Conservation (phyloP, 148 eudicot species). For the Vaccinium myrtillus region DNA sequence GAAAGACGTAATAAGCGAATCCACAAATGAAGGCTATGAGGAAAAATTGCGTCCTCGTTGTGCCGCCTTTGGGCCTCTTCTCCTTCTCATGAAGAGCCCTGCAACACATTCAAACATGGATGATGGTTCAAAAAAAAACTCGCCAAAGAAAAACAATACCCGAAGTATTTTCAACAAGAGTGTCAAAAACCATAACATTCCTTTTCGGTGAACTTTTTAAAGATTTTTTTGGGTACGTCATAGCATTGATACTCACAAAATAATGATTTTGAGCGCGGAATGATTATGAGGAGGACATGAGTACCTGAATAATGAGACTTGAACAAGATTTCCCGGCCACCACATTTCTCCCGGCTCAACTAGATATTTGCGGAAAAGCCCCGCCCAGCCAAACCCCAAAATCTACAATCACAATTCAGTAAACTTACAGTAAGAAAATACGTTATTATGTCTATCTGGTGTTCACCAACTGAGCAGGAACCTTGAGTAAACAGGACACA, state of each 20-base stretch:
- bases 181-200: too few relatives aligned
- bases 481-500: neutral
- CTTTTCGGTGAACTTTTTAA: too few relatives aligned
- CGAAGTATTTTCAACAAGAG: neutral
- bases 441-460: neutral
- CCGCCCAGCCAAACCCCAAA: slow-evolving; percentile 91
- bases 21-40: slow-evolving; percentile 36
- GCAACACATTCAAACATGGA: slow-evolving; percentile 13
- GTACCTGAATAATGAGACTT: slow-evolving; percentile 86
- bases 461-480: neutral
- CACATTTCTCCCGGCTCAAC: slow-evolving; percentile 90
- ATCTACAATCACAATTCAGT: slow-evolving; percentile 32
- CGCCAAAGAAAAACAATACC: neutral
- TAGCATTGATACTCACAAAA: neutral
- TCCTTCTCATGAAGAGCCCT: slow-evolving; percentile 81
- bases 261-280: neutral
- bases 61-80: slow-evolving; percentile 42
- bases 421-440: neutral
- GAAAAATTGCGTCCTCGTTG: slow-evolving; percentile 62
- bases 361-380: slow-evolving; percentile 63
- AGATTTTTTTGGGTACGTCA: neutral
- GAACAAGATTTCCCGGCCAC: slow-evolving; percentile 80
- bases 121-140: neutral
- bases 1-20: slow-evolving; percentile 53
- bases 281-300: neutral